Evolutionary conservation across 2,329 filamentous ascomycete species (phyloP), one percentile per base, ranked within the genome.

Genomic region (Acrocalymma vagum): DNA sequence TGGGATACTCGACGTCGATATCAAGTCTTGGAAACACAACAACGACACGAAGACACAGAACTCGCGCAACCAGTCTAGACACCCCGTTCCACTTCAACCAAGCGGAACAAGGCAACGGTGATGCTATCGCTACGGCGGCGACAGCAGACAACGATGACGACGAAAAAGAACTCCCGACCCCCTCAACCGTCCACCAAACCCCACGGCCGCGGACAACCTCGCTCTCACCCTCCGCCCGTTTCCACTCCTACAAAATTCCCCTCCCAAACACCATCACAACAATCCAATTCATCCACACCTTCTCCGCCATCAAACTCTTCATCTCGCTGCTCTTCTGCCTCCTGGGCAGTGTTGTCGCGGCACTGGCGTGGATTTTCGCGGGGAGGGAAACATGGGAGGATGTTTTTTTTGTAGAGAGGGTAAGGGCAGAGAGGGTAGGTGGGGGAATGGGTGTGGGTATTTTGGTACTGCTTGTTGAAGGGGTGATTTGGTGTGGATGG

Each of bases 251-350:
- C 13, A 17, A 42, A 9, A 11, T 35, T 3, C 17, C 5, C 13
- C 28, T 2, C 26, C 24, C 40, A 11, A 49, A 55, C 13, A 30
- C 29, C 5, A 25, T 65, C 6, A 54, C 43, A 1, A 56, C 59
- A 2, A 47, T 63, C n/a, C 58, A 63, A 22, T 64, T 64, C 34
- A 46, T 53, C 1, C 60, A 60, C 9, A 39, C 49, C 2, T 40
- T 59, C 8, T 60, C 60, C 0, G 38, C 40, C 1, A n/a, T 34
- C 0, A 45, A 58, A 7, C 38, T 63, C 14, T 10, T 56, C 2
- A 10, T 38, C 2, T 60, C 51, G 3, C 20, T 64, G 10, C 29
- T 24, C 1, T 11, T 57, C 5, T 49, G 59, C 23, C 38, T 64
- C 9, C 26, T 27, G 4, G 24, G 55, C 2, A 50, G 50, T 11